Evolutionary conservation across 331 rosid genomes (phyloP).

Genomic region (Malus hybrid): DNA sequence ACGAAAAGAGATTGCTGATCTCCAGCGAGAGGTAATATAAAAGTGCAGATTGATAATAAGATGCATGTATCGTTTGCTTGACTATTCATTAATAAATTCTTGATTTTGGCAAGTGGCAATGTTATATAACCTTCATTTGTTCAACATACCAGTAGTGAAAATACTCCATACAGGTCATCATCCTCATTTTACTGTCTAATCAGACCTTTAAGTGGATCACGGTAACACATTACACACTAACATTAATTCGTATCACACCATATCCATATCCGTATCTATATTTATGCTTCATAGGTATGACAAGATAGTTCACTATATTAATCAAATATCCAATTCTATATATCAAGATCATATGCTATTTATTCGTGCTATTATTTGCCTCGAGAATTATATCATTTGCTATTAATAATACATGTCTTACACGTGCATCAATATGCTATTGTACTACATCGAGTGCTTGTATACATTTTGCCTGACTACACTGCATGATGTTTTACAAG

Average conservation of each 20-base stretch:
- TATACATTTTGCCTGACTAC: neutral
- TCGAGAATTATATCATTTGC: neutral
- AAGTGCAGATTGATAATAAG: neutral
- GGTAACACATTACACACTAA: neutral
- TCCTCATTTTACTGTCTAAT: neutral
- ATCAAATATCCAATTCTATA: neutral
- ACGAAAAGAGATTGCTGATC: constrained; percentile 72
- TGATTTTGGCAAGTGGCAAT: neutral
- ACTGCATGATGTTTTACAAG: neutral
- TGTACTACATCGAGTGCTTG: neutral
- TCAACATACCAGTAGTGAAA: neutral
- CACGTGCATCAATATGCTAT: neutral
- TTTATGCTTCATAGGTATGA: no score
- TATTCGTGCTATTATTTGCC: neutral
- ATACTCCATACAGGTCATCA: neutral
- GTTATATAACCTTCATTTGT: neutral
- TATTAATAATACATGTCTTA: neutral
- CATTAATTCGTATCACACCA: neutral
- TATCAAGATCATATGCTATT: neutral
- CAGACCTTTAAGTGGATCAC: neutral
- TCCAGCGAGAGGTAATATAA: constrained; percentile 66
- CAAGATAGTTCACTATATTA: neutral
- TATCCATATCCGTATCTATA: no score
- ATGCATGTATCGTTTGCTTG: neutral
- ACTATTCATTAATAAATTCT: neutral